phyloP scores from a whole-genome alignment of 805 yeast species.

The Geotrichum ghanense region DNA sequence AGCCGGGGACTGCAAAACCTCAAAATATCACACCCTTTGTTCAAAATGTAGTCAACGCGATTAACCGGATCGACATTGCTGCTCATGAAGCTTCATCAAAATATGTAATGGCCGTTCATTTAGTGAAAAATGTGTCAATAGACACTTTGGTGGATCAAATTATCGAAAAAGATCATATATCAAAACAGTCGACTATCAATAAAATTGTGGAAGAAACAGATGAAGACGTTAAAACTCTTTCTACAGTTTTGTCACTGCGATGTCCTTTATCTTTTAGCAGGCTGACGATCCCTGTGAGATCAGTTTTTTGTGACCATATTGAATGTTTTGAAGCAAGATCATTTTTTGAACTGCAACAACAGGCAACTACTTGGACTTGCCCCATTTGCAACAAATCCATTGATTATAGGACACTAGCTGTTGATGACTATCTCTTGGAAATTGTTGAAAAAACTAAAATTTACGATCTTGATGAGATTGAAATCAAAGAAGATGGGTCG shows the following conservation, averaged over 20 bases:
- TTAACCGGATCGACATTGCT: constrained; percentile 45
- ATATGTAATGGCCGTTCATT: constrained; percentile 38
- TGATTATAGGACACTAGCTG: constrained; percentile 44
- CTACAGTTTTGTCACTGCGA: constrained; percentile 53
- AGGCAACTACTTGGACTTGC: constrained; percentile 79
- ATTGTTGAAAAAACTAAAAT: constrained; percentile 40
- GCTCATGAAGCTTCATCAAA: constrained; percentile 30
- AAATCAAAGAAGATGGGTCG: constrained; percentile 56
- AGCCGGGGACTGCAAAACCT: constrained; percentile 71
- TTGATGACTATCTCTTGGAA: constrained; percentile 64
- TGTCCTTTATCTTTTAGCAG: constrained; percentile 72
- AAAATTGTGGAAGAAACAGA: constrained; percentile 44
- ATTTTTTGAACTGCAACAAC: constrained; percentile 63
- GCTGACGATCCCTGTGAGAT: constrained; percentile 61
- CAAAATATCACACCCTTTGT: background rate
- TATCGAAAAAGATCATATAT: constrained; percentile 38
- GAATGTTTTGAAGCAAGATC: constrained; percentile 81
- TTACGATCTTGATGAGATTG: constrained; percentile 52
- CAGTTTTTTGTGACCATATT: constrained; percentile 62
- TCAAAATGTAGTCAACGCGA: constrained; percentile 14
- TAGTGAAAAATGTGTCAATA: constrained; percentile 40
- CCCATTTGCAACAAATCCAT: constrained; percentile 61
- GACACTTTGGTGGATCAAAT: constrained; percentile 34
- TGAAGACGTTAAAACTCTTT: constrained; percentile 60
- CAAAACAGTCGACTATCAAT: constrained; percentile 37